These are phyloP conservation scores for Globisporangium polare DNA, from an alignment of 352 stramenopile species.

Conservation along the genomic window DNA sequence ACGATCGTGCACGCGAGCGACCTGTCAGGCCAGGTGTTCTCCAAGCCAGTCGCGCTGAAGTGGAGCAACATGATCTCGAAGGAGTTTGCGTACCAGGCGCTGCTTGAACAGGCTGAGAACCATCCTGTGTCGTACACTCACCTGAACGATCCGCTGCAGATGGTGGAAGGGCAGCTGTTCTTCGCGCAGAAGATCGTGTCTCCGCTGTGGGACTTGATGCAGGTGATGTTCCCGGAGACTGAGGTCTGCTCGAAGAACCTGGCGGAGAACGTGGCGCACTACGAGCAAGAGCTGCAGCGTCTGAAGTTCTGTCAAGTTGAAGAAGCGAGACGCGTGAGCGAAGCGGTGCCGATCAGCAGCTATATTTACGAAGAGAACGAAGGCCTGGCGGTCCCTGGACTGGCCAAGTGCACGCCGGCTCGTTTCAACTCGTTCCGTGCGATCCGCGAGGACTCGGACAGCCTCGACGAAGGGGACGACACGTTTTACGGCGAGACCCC, in stretches of 20 bases:
- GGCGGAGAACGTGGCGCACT: constrained; percentile 72
- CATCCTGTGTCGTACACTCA: constrained; percentile 80
- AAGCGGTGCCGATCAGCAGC: constrained; percentile 4
- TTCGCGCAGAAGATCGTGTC: constrained; percentile 83
- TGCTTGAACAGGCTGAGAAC: constrained; percentile 78
- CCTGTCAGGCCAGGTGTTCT: constrained; percentile 81
- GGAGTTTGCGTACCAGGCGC: constrained; percentile 85
- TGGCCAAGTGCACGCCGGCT: constrained; percentile 66
- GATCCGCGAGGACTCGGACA: constrained; percentile 35
- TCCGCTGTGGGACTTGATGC: constrained; percentile 73
- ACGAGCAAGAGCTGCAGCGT: constrained; percentile 71
- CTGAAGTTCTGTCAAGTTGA: constrained; percentile 42
- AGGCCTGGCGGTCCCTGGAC: constrained; percentile 68
- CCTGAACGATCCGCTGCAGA: constrained; percentile 75
- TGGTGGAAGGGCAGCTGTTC: constrained; percentile 85
- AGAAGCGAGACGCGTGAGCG: constrained; percentile 11
- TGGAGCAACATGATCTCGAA: constrained; percentile 91
- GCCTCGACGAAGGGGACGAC: constrained; percentile 21
- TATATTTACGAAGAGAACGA: constrained; percentile 37
- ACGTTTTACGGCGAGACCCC: neutral
- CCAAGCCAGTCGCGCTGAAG: constrained; percentile 84
- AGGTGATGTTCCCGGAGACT: constrained; percentile 72
- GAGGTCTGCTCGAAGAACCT: constrained; percentile 65
- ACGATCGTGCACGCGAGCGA: constrained; percentile 86
- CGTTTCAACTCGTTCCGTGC: constrained; percentile 85